phyloP scores from a whole-genome alignment of 2,329 filamentous ascomycete species.

The Alternaria panax region DNA sequence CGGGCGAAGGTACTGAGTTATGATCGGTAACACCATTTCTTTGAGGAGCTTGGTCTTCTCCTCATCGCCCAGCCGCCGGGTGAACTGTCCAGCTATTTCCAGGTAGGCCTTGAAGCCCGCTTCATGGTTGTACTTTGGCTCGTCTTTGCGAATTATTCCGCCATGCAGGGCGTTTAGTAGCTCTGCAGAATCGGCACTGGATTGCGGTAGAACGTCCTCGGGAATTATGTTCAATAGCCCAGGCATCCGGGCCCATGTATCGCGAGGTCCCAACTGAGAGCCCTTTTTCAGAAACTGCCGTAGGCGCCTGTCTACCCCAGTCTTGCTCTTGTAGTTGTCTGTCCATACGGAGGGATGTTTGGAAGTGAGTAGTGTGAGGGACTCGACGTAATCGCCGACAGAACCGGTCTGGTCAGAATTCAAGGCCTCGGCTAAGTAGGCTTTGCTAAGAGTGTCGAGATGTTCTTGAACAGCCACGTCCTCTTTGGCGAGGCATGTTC shows the following conservation, averaged over 20 bases:
- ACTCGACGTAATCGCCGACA: conserved; percentile 72
- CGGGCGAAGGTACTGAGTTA: conserved; percentile 62
- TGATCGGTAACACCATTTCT: conserved; percentile 60
- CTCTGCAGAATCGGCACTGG: conserved; percentile 63
- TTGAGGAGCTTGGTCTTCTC: conserved; percentile 57
- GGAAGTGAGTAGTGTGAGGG: conserved; percentile 71
- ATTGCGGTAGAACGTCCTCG: conserved; percentile 60
- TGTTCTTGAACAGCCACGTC: conserved; percentile 49
- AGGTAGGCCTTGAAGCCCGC: conserved; percentile 81
- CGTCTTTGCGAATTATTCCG: conserved; percentile 77
- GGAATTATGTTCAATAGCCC: conserved; percentile 68
- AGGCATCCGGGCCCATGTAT: conserved; percentile 76
- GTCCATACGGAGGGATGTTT: conserved; percentile 77
- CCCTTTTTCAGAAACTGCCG: conserved; percentile 80
- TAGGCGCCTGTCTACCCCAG: conserved; percentile 64
- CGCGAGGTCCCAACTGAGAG: conserved; percentile 75
- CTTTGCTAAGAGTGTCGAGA: conserved; percentile 66
- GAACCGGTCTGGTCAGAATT: conserved; percentile 77
- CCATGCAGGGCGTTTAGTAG: conserved; percentile 72
- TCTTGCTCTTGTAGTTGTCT: conserved; percentile 65
- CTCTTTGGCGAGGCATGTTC: conserved; percentile 59
- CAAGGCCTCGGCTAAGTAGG: conserved; percentile 78
- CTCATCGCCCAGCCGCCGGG: conserved; percentile 52
- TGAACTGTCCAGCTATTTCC: conserved; percentile 61
- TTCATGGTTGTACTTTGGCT: conserved; percentile 71